Conservation (phyloP, 2,329 filamentous ascomycete genomes). For the Penicillium vulpinum region DNA sequence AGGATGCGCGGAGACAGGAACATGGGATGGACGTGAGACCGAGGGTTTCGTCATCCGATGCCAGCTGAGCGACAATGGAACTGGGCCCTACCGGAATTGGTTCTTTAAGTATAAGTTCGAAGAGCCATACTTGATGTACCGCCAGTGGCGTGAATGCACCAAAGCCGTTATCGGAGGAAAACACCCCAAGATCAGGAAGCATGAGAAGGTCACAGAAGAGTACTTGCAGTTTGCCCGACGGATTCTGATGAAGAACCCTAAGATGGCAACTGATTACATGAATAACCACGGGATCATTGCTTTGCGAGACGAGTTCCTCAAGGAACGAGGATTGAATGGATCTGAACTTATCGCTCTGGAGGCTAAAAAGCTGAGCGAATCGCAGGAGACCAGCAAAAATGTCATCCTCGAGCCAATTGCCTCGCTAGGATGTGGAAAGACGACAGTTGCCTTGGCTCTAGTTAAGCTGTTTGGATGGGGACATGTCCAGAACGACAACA, state of each 20-base stretch:
- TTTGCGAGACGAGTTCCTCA: conserved; percentile 83
- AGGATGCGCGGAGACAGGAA: conserved; percentile 79
- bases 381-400: conserved; percentile 59
- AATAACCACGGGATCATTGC: conserved; percentile 93
- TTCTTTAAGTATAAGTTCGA: conserved; percentile 99
- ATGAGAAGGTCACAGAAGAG: conserved; percentile 83
- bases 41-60: conserved; percentile 97
- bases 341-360: conserved; percentile 80
- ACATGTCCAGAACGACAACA: conserved; percentile 95
- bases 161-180: conserved; percentile 79
- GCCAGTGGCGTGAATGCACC: conserved; percentile 97
- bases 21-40: conserved; percentile 86
- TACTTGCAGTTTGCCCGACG: conserved; percentile 80
- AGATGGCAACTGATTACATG: conserved; percentile 70
- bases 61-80: conserved; percentile 58
- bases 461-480: conserved; percentile 85
- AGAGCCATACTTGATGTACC: conserved; percentile 97
- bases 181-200: conserved; percentile 78
- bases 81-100: conserved; percentile 75
- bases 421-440: conserved; percentile 96
- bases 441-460: conserved; percentile 81
- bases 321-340: conserved; percentile 79
- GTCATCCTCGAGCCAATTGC: conserved; percentile 87
- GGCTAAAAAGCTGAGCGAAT: conserved; percentile 47
- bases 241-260: conserved; percentile 67